phyloP scores from a whole-genome alignment of 2,329 filamentous ascomycete genomes.

The Fusarium caatingaense region DNA sequence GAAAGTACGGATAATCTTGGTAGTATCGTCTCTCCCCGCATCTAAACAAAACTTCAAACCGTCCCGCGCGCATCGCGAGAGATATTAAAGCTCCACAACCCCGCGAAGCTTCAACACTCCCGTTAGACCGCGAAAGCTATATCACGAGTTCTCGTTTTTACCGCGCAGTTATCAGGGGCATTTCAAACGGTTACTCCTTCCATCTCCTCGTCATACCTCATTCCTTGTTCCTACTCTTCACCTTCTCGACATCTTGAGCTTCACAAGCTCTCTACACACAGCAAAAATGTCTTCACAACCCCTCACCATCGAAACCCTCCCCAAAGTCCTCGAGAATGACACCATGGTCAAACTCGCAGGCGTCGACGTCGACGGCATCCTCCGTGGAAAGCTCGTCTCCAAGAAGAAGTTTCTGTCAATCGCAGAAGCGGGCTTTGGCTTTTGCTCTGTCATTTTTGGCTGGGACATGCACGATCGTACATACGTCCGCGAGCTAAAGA shows the following conservation, averaged over 20 bases:
- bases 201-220: not conserved
- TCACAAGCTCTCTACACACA: slow-evolving; percentile 8
- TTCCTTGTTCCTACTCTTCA: not conserved
- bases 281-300: slow-evolving; percentile 47
- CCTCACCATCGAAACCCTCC: slow-evolving; percentile 73
- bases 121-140: not conserved
- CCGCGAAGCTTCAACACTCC: slow-evolving; percentile 3
- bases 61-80: slow-evolving; percentile 9
- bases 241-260: slow-evolving; percentile 2
- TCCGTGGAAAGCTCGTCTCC: slow-evolving; percentile 90
- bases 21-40: not conserved
- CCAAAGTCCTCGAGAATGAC: slow-evolving; percentile 75
- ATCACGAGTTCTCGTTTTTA: not conserved
- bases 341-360: slow-evolving; percentile 87
- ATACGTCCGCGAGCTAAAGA: slow-evolving; percentile 84
- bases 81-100: not conserved
- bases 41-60: not conserved
- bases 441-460: slow-evolving; percentile 93
- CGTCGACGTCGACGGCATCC: slow-evolving; percentile 85
- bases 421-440: slow-evolving; percentile 84
- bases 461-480: slow-evolving; percentile 98
- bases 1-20: not conserved
- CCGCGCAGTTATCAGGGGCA: not conserved
- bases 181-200: not conserved
- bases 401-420: slow-evolving; percentile 93